Base-by-base conservation (phyloP, 148 eudicot genomes). In the Cornus florida region DNA sequence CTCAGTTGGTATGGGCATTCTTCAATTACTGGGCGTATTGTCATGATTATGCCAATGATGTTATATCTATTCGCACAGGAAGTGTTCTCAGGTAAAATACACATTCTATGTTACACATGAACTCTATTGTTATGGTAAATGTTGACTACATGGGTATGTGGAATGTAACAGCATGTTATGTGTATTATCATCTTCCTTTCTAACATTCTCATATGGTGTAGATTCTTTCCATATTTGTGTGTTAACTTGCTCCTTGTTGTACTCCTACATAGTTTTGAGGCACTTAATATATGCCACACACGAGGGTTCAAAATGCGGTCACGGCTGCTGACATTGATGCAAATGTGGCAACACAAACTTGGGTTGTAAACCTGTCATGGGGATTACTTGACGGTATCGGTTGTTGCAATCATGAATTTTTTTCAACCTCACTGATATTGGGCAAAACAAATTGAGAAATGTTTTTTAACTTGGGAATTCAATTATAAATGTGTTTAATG, bases 11-110 rank as follows among this genome's bases (percentile, higher is more conserved):
- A 38, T 96, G 99, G 99, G 93, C 78, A 35, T 96, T 96, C 85
- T 96, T 96, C 76, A 88, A 86, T 73, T 96, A 93, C 81, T 96
- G 99, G 99, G 99, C 99, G 9, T 93, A 93, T 82, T 80, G 88
- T 83, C 98, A 93, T 80, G 98, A 96, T 85, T 96, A 92, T 75
- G 77, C 99, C 28, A 88, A 87, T 76, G 86, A 90, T 67, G 99
- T 96, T 69, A 85, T 96, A 86, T 96, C 99, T 68, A 82, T 93
- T 75, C 95, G 99, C 65, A 82, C 89, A 14, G 99, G 97, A 75
- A 77, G 72, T 80, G 77, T 79, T 67, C 80, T 96, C 82, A 92
- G 99, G 99, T 96, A 79, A 86, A 89, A 65, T 56, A 67, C 6
- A 33, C 71, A 31, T 20, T 20, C 11, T 23, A 38, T 76, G 65